A percentile compares a stretch with the other conserved stretches of the same genome.
These are phyloP conservation scores for Closterium sp. DNA, from an alignment of 139 green algal genomes.

Conservation along the genomic window DNA sequence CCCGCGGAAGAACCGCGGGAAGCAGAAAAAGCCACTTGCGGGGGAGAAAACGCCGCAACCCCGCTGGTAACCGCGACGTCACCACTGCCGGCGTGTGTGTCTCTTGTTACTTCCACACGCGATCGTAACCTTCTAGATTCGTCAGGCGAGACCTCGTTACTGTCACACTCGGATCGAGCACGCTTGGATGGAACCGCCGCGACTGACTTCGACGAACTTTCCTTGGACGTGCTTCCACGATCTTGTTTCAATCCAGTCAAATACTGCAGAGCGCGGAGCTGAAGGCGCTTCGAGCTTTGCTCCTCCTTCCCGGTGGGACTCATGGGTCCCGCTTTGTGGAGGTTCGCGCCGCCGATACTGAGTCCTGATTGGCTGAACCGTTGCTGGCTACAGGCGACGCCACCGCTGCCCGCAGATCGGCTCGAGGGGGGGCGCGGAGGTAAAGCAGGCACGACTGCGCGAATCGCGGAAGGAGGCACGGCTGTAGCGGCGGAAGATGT, in stretches of 20 bases:
- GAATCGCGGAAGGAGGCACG: background rate
- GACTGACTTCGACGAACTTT: background rate
- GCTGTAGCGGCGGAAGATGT: too few relatives aligned
- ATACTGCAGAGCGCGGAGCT: background rate
- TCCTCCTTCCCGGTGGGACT: background rate
- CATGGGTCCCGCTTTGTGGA: background rate
- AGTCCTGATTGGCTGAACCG: background rate
- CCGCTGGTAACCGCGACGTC: background rate
- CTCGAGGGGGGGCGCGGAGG: background rate
- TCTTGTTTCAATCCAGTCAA: background rate
- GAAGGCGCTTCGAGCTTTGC: background rate
- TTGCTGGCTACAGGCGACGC: too few relatives aligned
- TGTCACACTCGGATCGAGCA: background rate
- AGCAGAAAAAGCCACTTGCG: background rate
- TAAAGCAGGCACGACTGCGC: background rate
- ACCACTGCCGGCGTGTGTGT: background rate
- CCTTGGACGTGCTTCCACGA: background rate
- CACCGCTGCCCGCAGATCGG: background rate
- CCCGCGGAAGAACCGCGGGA: too few relatives aligned
- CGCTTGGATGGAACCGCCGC: background rate
- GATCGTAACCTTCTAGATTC: background rate
- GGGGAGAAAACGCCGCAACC: background rate
- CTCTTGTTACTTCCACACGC: too few relatives aligned
- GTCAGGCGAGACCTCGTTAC: background rate
- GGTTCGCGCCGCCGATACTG: background rate